Evolutionary conservation across 768 basidiomycete genomes (phyloP).

Genomic region (Rhizopogon salebrosus): DNA sequence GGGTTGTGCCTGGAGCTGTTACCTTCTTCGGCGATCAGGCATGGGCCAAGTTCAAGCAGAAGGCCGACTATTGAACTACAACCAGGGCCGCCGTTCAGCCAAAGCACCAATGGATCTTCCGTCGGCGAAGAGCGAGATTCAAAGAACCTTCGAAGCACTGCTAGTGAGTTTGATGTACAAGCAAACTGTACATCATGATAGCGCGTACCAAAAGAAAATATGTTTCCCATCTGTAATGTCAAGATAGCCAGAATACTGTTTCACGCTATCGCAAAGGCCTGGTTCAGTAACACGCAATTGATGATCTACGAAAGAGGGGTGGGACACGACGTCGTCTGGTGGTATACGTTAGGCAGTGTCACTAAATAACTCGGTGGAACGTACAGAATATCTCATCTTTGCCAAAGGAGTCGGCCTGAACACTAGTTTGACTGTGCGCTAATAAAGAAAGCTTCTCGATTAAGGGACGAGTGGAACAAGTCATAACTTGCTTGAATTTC

Average conservation of each 20-base stretch:
- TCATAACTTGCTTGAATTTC: background rate
- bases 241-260: slow-evolving; percentile 54
- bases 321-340: background rate
- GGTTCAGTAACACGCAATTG: slow-evolving; percentile 34
- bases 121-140: slow-evolving; percentile 20
- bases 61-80: slow-evolving; percentile 21
- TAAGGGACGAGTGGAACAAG: background rate
- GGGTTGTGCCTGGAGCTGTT: slow-evolving; percentile 26
- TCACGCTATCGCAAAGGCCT: slow-evolving; percentile 45
- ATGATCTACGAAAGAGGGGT: background rate
- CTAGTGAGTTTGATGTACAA: background rate
- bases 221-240: slow-evolving; percentile 51
- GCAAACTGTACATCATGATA: background rate
- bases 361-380: background rate
- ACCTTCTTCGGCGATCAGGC: slow-evolving; percentile 13
- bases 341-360: background rate
- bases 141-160: slow-evolving; percentile 23
- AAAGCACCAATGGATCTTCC: slow-evolving; percentile 22
- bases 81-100: slow-evolving; percentile 30
- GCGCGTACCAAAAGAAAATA: slow-evolving; percentile 15
- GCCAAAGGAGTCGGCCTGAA: background rate
- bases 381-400: background rate
- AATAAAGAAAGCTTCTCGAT: background rate
- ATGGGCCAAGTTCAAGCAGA: slow-evolving; percentile 22
- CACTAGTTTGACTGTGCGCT: background rate